phyloP scores from a whole-genome alignment of 805 yeast genomes.

The Ogataea pini region DNA sequence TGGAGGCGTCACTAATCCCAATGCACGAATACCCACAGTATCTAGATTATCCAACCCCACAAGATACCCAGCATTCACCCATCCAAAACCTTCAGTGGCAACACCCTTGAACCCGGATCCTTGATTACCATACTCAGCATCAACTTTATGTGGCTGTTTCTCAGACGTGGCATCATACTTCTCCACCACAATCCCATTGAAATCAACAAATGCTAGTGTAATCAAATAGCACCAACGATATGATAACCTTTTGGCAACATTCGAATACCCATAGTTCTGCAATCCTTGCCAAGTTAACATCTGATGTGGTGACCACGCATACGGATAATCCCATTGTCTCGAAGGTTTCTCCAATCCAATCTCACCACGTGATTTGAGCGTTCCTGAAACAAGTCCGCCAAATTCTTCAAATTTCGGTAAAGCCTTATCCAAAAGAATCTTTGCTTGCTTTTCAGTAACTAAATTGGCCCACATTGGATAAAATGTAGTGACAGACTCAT shows the following conservation, averaged over 20 bases:
- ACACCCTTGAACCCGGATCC: slow-evolving; percentile 92
- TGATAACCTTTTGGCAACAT: slow-evolving; percentile 66
- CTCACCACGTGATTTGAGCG: slow-evolving; percentile 70
- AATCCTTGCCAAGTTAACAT: slow-evolving; percentile 92
- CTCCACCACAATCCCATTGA: slow-evolving; percentile 92
- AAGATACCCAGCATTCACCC: slow-evolving; percentile 91
- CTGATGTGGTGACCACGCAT: slow-evolving; percentile 99
- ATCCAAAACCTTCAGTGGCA: slow-evolving; percentile 95
- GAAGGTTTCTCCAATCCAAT: slow-evolving; percentile 72
- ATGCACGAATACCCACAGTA: slow-evolving; percentile 66
- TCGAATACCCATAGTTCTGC: slow-evolving; percentile 64
- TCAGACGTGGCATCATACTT: slow-evolving; percentile 87
- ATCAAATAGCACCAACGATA: slow-evolving; percentile 90
- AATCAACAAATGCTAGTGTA: slow-evolving; percentile 87
- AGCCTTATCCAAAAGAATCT: slow-evolving; percentile 53
- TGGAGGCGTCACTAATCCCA: slow-evolving; percentile 80
- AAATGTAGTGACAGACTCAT: slow-evolving; percentile 85
- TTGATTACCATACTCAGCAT: slow-evolving; percentile 96
- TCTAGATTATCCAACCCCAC: slow-evolving; percentile 70
- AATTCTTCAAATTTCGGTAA: slow-evolving; percentile 73
- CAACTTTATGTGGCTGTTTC: slow-evolving; percentile 85
- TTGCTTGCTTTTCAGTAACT: slow-evolving; percentile 64
- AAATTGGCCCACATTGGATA: slow-evolving; percentile 94
- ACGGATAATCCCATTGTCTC: slow-evolving; percentile 98
- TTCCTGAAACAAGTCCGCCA: slow-evolving; percentile 90